Evolutionary conservation across 2,329 filamentous ascomycete species (phyloP), one percentile per base, ranked within the genome.

Genomic region (Ascochyta clinopodiicola): DNA sequence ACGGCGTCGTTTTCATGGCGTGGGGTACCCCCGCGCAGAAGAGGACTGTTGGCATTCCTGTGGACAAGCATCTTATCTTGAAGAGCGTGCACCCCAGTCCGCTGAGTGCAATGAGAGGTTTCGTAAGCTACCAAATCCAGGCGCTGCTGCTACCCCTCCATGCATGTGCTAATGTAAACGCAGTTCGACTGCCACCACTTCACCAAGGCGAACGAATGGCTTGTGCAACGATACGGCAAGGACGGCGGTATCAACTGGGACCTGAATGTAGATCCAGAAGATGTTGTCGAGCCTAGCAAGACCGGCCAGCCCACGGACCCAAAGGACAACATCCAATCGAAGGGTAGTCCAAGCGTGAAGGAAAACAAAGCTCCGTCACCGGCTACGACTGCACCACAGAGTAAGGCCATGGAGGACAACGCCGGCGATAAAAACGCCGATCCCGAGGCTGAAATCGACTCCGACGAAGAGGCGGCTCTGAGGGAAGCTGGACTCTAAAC

Each of bases 11-110:
- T 4, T 99, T 97, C 72, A 80, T 99, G 75, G 94, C 94, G 0
- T 99, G 95, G 95, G 95, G 95, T 15, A 87, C 82, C 6, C 91
- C 92, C 1, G 95, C 95, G 0, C 89, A 88, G 51, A 90, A 91
- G 78, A 82, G 93, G 51, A 91, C 96, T 21, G 78, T 83, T 37
- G 89, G 87, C 64, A 82, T 98, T 47, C 89, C 95, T 70, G 80
- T 77, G 45, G 81, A 85, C 61, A 88, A 84, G 67, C 94, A 99
- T 78, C 82, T 91, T 40, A 91, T 99, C 34, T 80, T 99, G 62
- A 88, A 89, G 77, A 90, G 88, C 68, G 92, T 93, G 44, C 95
- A 99, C 78, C 95, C 95, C 0, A 96, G 92, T 75, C 95, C 95
- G n/a, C 76, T 97, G 62, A 96, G 91, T 77, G 95, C 94, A 4